Base-by-base conservation (phyloP, 495 filamentous ascomycete species). In the Hyphodiscus hymeniophilus region DNA sequence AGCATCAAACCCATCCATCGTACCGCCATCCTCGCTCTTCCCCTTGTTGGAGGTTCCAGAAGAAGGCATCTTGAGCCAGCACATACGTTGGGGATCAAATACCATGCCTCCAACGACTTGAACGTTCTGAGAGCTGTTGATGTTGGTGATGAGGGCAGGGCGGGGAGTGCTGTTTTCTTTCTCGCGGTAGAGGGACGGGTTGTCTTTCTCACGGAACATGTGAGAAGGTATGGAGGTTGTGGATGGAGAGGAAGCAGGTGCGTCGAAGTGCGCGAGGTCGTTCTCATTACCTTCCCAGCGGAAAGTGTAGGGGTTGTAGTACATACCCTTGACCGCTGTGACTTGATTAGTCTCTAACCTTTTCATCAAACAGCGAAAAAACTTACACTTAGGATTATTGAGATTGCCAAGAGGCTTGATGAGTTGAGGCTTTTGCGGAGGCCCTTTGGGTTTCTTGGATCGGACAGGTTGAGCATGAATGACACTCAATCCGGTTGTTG, bases 201-300 rank as follows among this genome's bases (percentile, higher is more conserved):
- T 42, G 43, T 63, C 52, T 28, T 62, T 63, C 8, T 50, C 41
- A 5, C 31, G 42, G 67, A 74, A 44, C 61, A 73, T 53, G 55
- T 78, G 59, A 15, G 68, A 60, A 26, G 71, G 66, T 12, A 72
- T 45, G 12, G 76, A 67, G 10, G 67, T 51, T 4, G 62, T 67
- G 1, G 68, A 72, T 8, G 72, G 71, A 2, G 73, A 72, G n/a
- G 53, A 56, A 20, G 56, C 35, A 22, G 58, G 58, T 3, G 65
- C 59, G 23, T 92, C 87, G 61, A 97, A 97, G 10, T 80, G 77
- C 33, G 71, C 72, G 17, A 95, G 68, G 12, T 76, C 77, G 45
- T 88, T 89, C 60, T 97, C 92, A 56, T 98, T 98, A 32, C 92
- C 92, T 68, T 97, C 92, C 92, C 94, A 98, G 22, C 80, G 77